Evolutionary conservation across 2,329 filamentous ascomycete species (phyloP).

Genomic region (Achaetomium macrosporum): DNA sequence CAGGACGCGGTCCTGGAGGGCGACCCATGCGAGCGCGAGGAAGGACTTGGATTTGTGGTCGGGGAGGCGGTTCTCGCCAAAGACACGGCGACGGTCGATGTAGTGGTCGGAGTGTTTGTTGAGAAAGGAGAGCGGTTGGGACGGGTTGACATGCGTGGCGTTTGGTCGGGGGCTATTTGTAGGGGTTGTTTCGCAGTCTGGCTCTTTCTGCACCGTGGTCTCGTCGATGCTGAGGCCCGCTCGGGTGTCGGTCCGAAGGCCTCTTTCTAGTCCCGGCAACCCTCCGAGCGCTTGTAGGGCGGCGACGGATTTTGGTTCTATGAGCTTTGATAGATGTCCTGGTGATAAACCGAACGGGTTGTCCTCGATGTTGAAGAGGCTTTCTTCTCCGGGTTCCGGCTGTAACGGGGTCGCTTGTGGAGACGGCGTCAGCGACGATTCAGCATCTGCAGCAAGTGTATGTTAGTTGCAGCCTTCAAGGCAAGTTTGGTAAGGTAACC

Average conservation of each 20-base stretch:
- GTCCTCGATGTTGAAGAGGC: constrained; percentile 59
- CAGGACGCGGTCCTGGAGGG: constrained; percentile 64
- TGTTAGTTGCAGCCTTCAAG: background rate
- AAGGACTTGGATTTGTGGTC: constrained; percentile 58
- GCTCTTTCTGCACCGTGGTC: constrained; percentile 42
- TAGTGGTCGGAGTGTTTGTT: constrained; percentile 19
- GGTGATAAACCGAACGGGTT: constrained; percentile 69
- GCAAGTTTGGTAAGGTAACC: no score
- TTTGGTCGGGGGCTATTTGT: no score
- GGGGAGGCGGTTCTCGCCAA: constrained; percentile 55
- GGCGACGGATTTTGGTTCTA: constrained; percentile 71
- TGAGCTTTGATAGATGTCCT: constrained; percentile 67
- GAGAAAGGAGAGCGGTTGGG: background rate
- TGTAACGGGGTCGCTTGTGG: background rate
- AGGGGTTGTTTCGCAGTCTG: background rate
- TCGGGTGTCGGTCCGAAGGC: constrained; percentile 58
- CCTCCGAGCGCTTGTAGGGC: constrained; percentile 74
- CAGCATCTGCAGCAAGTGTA: constrained; percentile 31
- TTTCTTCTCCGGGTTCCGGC: constrained; percentile 66
- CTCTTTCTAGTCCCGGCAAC: constrained; percentile 65
- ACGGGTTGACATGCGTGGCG: no score
- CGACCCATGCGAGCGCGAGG: constrained; percentile 57
- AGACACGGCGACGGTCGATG: constrained; percentile 52
- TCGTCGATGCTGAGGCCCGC: constrained; percentile 68
- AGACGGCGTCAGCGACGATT: constrained; percentile 30